These are phyloP conservation scores for Dendrobium chrysotoxum DNA, from an alignment of 106 monocot genomes.

Conservation along the genomic window DNA sequence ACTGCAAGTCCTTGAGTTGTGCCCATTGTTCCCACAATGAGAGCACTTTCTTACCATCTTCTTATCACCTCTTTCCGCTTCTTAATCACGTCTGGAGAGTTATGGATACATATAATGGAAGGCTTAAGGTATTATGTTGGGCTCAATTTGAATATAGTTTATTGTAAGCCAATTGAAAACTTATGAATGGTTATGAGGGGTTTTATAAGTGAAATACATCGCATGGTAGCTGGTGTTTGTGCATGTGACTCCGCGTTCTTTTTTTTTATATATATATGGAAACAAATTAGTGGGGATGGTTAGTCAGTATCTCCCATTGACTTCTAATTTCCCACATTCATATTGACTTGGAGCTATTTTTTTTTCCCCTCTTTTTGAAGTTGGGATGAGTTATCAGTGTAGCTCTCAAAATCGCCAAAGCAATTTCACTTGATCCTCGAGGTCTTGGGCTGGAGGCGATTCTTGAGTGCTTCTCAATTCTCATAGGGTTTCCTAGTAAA, in stretches of 20 bases:
- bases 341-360: no score
- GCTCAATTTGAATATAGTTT: not conserved
- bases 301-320: no score
- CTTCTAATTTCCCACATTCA: no score
- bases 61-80: not conserved
- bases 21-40: constrained; percentile 32
- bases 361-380: no score
- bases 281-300: no score
- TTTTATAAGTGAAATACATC: not conserved
- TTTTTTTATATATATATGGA: not conserved
- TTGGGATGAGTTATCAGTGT: no score
- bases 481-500: no score
- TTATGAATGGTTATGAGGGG: not conserved
- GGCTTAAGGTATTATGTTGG: not conserved
- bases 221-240: not conserved
- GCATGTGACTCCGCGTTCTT: not conserved
- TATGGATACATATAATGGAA: not conserved
- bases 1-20: constrained; percentile 31
- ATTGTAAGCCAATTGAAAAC: not conserved
- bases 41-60: constrained; percentile 32
- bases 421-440: no score
- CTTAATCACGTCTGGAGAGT: not conserved
- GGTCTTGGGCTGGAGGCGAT: no score
- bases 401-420: no score
- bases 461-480: no score